Percentiles rank a stretch among this genome's conserved stretches.
Evolutionary conservation across 768 basidiomycete species (phyloP).

Genomic region (Panellus pusillus): DNA sequence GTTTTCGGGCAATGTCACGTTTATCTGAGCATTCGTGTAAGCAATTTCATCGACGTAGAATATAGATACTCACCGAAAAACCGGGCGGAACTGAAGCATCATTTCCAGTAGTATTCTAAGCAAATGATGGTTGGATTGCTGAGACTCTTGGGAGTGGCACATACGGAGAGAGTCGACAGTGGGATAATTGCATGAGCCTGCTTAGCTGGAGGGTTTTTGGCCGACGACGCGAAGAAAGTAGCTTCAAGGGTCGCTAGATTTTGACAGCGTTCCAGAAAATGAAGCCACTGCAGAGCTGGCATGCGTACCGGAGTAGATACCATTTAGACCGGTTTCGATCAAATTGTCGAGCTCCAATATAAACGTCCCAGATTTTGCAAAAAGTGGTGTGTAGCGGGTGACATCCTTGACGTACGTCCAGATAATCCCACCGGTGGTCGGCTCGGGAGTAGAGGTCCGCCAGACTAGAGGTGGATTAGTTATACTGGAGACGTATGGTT

Average conservation of each 20-base stretch:
- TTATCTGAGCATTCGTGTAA: slow-evolving; percentile 40
- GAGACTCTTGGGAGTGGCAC: too few relatives aligned
- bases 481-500: not conserved
- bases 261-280: not conserved
- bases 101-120: slow-evolving; percentile 56
- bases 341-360: slow-evolving; percentile 76
- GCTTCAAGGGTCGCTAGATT: slow-evolving; percentile 61
- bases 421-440: slow-evolving; percentile 69
- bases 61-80: slow-evolving; percentile 51
- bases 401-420: slow-evolving; percentile 82
- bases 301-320: slow-evolving; percentile 65
- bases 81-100: slow-evolving; percentile 75
- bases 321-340: slow-evolving; percentile 51
- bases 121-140: too few relatives aligned
- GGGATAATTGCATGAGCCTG: slow-evolving; percentile 69
- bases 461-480: slow-evolving; percentile 32
- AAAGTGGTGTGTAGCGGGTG: slow-evolving; percentile 70
- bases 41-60: not conserved
- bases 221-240: slow-evolving; percentile 68
- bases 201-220: slow-evolving; percentile 53
- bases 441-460: slow-evolving; percentile 81
- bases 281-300: not conserved
- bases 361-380: slow-evolving; percentile 64
- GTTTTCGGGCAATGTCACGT: slow-evolving; percentile 69
- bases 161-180: slow-evolving; percentile 53